A percentile compares a stretch with the other conserved stretches of the same genome.
Evolutionary conservation across 1,284 basidiomycete genomes (phyloP).

Genomic region (Stereum hirsutum): DNA sequence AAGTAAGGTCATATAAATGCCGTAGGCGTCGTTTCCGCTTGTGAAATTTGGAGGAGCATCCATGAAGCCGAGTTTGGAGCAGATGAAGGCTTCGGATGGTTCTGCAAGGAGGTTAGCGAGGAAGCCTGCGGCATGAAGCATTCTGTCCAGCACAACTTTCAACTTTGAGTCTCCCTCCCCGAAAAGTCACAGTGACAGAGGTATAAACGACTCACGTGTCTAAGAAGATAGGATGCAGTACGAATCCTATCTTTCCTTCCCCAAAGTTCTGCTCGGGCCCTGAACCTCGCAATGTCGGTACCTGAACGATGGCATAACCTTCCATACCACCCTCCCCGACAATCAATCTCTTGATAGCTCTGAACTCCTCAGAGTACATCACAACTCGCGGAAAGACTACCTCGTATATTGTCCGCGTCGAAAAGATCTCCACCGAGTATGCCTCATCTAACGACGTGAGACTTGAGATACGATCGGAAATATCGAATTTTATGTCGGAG

Average conservation of each 20-base stretch:
- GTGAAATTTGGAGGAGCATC: no score
- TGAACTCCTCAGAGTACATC: conserved; percentile 50
- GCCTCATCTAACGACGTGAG: no score
- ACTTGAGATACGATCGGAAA: no score
- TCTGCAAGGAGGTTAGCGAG: conserved; percentile 48
- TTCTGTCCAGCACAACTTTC: no score
- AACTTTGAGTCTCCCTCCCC: no score
- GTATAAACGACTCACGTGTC: no score
- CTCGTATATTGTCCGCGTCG: conserved; percentile 49
- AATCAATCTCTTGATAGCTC: conserved; percentile 43
- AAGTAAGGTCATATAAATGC: no score
- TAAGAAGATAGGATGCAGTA: conserved; percentile 47
- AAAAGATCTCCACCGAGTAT: conserved; percentile 35
- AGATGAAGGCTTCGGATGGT: conserved; percentile 50
- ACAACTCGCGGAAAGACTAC: conserved; percentile 62
- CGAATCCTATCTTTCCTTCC: no score
- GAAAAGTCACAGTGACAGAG: no score
- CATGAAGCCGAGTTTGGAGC: conserved; percentile 34
- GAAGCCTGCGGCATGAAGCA: conserved; percentile 63
- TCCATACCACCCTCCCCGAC: conserved; percentile 40
- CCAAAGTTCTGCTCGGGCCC: conserved; percentile 14
- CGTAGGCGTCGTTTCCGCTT: no score
- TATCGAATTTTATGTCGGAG: no score
- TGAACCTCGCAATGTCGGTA: conserved; percentile 25
- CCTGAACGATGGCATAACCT: conserved; percentile 38